Conservation (phyloP, 2,329 filamentous ascomycete species). For the Cryphonectria japonica region DNA sequence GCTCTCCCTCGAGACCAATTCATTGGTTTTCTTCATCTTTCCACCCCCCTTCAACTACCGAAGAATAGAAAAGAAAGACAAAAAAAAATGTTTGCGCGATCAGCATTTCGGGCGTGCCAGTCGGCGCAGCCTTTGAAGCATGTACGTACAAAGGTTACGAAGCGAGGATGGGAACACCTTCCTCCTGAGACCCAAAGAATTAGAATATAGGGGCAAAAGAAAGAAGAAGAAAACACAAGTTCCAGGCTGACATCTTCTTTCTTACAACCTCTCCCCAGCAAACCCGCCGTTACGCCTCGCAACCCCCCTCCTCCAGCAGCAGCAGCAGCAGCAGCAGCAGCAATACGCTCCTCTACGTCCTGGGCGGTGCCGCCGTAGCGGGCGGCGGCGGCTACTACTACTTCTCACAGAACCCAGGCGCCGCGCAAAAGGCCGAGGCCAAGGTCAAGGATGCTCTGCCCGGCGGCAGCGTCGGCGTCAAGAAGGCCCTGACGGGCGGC, state of each 20-base stretch:
- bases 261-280: constrained; percentile 45
- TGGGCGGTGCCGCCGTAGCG: constrained; percentile 57
- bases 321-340: constrained; percentile 50
- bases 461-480: constrained; percentile 38
- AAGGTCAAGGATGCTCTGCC: constrained; percentile 47
- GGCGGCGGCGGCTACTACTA: constrained; percentile 64
- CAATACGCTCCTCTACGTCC: constrained; percentile 64
- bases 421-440: constrained; percentile 61
- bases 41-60: background rate
- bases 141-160: constrained; percentile 49
- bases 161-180: background rate
- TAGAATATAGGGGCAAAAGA: too few relatives aligned
- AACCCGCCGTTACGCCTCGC: constrained; percentile 70
- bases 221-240: background rate
- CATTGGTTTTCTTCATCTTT: background rate
- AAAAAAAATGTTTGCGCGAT: constrained; percentile 68
- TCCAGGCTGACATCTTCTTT: constrained; percentile 31
- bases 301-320: constrained; percentile 43
- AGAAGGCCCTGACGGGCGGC: constrained; percentile 72
- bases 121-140: constrained; percentile 68
- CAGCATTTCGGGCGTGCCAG: constrained; percentile 64
- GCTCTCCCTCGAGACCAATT: background rate
- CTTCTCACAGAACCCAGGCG: constrained; percentile 48
- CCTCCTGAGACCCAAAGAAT: background rate
- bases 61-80: background rate